These are phyloP conservation scores for Patellaria atrata DNA, from an alignment of 495 filamentous ascomycete species.

Conservation along the genomic window DNA sequence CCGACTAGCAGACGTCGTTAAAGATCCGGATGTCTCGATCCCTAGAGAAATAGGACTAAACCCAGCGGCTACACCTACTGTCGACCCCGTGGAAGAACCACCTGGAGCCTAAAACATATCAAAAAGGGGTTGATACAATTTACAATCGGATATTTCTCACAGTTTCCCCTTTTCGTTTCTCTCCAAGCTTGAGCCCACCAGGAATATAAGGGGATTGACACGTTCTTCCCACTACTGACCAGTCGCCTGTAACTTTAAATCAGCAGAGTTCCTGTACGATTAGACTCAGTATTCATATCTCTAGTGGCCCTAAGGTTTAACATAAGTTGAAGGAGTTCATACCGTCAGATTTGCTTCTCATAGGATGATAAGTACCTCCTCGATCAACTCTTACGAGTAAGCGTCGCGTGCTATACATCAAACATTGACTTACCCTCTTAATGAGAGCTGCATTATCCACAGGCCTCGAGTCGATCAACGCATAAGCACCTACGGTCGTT, in stretches of 20 bases:
- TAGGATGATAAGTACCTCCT: background rate
- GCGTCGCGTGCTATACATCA: too few species aligned
- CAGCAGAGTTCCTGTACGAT: background rate
- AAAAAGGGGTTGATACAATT: background rate
- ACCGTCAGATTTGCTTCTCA: conserved; percentile 5
- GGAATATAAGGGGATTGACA: conserved; percentile 6
- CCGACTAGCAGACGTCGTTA: background rate
- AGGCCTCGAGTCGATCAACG: background rate
- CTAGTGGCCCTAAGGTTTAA: too few species aligned
- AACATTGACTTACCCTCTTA: background rate
- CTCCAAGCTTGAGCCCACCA: conserved; percentile 4
- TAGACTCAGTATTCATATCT: background rate
- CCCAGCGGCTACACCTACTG: conserved; percentile 6
- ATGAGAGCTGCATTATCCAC: conserved; percentile 1
- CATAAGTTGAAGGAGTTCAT: background rate
- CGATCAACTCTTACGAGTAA: conserved; percentile 4
- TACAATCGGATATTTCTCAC: too few species aligned
- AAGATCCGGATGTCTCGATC: conserved; percentile 6
- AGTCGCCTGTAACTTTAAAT: background rate
- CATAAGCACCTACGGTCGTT: conserved; percentile 1
- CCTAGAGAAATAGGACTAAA: conserved; percentile 5
- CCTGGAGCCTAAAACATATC: conserved; percentile 4
- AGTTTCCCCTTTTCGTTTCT: background rate
- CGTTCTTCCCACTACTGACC: conserved; percentile 5
- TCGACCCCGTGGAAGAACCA: conserved; percentile 8